Conservation (phyloP, 2,329 filamentous ascomycete genomes). For the Fusarium tjaetaba region DNA sequence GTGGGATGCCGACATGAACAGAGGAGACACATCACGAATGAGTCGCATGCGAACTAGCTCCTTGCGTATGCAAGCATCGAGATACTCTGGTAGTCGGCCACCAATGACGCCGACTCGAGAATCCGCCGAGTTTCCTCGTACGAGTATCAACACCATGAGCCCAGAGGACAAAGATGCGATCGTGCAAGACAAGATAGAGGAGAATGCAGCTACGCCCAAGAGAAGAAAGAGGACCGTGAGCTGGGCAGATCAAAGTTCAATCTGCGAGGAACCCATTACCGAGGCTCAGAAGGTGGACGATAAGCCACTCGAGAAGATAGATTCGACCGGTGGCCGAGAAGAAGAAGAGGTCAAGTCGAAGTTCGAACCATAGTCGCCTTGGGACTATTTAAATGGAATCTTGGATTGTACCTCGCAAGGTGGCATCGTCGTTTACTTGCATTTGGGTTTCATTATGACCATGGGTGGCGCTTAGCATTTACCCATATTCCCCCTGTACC, state of each 20-base stretch:
- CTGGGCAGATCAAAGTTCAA: conserved; percentile 38
- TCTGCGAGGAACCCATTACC: conserved; percentile 24
- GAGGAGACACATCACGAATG: conserved; percentile 43
- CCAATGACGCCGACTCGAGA: conserved; percentile 48
- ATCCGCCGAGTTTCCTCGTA: conserved; percentile 40
- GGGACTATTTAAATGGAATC: not conserved
- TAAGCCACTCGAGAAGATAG: conserved; percentile 28
- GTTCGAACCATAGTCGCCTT: conserved; percentile 7
- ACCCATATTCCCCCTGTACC: conserved; percentile 15
- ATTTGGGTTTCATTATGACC: conserved; percentile 7
- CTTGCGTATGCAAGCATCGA: conserved; percentile 43
- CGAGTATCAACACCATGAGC: conserved; percentile 7
- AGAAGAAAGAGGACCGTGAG: conserved; percentile 38
- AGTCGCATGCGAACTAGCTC: conserved; percentile 48
- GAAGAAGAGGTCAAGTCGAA: conserved; percentile 5
- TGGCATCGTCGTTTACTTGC: not conserved
- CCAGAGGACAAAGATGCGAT: conserved; percentile 30
- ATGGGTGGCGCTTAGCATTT: conserved; percentile 9
- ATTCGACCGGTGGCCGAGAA: conserved; percentile 8
- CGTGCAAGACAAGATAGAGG: conserved; percentile 28
- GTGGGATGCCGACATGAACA: conserved; percentile 51
- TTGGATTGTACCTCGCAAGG: not conserved
- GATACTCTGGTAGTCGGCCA: conserved; percentile 38
- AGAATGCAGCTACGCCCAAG: conserved; percentile 24
- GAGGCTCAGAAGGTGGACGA: conserved; percentile 18